Evolutionary conservation across 306 rosid species (phyloP), one percentile per base, ranked within the genome.

Genomic region (Trifolium pratense): DNA sequence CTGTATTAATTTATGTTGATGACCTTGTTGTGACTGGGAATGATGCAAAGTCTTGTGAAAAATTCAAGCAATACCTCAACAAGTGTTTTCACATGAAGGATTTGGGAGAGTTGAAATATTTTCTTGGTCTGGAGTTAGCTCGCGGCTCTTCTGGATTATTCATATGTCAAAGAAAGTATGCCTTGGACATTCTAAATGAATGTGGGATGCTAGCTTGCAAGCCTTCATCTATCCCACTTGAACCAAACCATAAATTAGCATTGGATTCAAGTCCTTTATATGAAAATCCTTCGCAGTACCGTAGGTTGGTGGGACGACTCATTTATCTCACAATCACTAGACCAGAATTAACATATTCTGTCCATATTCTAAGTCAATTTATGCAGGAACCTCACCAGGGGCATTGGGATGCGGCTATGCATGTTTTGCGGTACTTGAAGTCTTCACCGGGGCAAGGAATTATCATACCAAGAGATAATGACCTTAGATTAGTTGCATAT

Each of bases 151-250:
- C 23, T n/a, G 21, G 23, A 51, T 51, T 51, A 17, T 51, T n/a
- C 7, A 1, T 51, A 1, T 51, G 57, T 17, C 57, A 51, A 51
- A n/a, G 57, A 8, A 51, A 51, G 23, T 17, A 16, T 51, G 23
- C 23, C 7, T 51, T n/a, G 57, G 57, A 51, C 57, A 51, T 16
- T 51, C 57, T 51, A 51, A 51, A 16, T 51, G 23, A 51, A 51
- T 51, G 20, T 51, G 57, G 23, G 10, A 51, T 51, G 25, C 9
- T 7, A n/a, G 9, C 21, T 51, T 51, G 57, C 57, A 51, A 16
- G 10, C 57, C 57, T 51, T 51, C 57, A 51, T 43, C 49, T 43
- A 43, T 43, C 49, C 57, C 57, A 16, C 23, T 51, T 51, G 21
- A 51, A 1, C 10, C 9, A 16, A 15, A 51, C 10, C 3, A 31